Percentiles rank a stretch among this genome's conserved stretches.
These are phyloP conservation scores for Colletotrichum chrysophilum DNA, from an alignment of 2,329 filamentous ascomycete species.

Conservation along the genomic window DNA sequence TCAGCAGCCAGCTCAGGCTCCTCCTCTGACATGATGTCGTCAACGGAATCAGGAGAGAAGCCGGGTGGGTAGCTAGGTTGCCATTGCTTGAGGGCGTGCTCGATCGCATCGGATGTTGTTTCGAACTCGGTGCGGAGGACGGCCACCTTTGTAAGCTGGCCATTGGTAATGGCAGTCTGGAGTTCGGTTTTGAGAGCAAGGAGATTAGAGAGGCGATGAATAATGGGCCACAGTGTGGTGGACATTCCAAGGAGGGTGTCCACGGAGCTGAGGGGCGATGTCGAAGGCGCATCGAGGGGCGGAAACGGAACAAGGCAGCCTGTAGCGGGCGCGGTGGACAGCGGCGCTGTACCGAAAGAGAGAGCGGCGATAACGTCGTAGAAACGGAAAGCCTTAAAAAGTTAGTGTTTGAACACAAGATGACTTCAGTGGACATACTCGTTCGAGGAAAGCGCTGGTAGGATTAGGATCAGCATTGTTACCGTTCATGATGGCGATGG, in stretches of 20 bases:
- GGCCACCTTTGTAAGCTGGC: constrained; percentile 48
- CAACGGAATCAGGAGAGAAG: constrained; percentile 27
- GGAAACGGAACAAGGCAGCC: constrained; percentile 52
- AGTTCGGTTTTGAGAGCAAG: constrained; percentile 58
- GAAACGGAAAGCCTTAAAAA: constrained; percentile 63
- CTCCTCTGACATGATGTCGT: constrained; percentile 21
- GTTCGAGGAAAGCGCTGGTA: constrained; percentile 62
- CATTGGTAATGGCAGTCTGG: constrained; percentile 45
- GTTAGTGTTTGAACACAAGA: neutral
- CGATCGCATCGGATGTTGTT: constrained; percentile 58
- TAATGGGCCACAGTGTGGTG: constrained; percentile 67
- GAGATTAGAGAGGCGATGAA: constrained; percentile 64
- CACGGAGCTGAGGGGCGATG: constrained; percentile 56
- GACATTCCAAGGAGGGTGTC: constrained; percentile 67
- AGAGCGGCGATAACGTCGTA: constrained; percentile 70
- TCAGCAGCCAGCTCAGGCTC: constrained; percentile 34
- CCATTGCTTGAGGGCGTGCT: constrained; percentile 61
- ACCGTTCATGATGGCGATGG: constrained; percentile 64
- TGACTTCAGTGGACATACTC: constrained; percentile 43
- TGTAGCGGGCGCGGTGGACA: constrained; percentile 54
- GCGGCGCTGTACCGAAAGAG: constrained; percentile 63
- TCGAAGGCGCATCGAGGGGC: constrained; percentile 48
- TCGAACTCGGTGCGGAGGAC: constrained; percentile 56
- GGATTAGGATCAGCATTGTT: constrained; percentile 49
- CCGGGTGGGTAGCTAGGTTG: constrained; percentile 54